Conservation (phyloP, 805 yeast species). For the Nakazawaea holstii region DNA sequence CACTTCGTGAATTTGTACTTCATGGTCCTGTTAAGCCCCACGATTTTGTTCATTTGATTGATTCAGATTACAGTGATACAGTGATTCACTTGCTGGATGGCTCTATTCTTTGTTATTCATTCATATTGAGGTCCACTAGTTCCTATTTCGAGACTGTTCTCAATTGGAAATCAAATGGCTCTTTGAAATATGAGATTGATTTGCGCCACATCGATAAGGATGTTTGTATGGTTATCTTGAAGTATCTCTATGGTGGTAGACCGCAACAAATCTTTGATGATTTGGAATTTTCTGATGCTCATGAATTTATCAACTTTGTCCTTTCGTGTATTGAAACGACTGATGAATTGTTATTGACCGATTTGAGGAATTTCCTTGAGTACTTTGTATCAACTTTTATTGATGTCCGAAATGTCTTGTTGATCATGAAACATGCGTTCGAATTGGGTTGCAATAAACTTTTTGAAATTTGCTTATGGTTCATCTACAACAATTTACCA, state of each 20-base stretch:
- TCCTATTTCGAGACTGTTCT: conserved; percentile 59
- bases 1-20: no score
- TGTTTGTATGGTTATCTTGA: conserved; percentile 45
- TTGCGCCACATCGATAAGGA: conserved; percentile 35
- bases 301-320: conserved; percentile 44
- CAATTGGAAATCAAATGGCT: conserved; percentile 40
- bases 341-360: conserved; percentile 58
- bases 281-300: conserved; percentile 15
- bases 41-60: neutral
- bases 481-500: conserved; percentile 60
- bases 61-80: conserved; percentile 30
- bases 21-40: conserved; percentile 6
- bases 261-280: conserved; percentile 34
- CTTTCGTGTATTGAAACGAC: conserved; percentile 56
- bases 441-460: conserved; percentile 47
- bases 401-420: conserved; percentile 52
- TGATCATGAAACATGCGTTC: conserved; percentile 50
- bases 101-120: conserved; percentile 39
- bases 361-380: conserved; percentile 59
- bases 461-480: conserved; percentile 60
- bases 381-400: conserved; percentile 51
- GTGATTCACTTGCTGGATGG: conserved; percentile 38
- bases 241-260: conserved; percentile 52
- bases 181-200: conserved; percentile 22
- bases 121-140: conserved; percentile 49